phyloP scores from a whole-genome alignment of 306 rosid genomes.

The Fragaria iinumae region DNA sequence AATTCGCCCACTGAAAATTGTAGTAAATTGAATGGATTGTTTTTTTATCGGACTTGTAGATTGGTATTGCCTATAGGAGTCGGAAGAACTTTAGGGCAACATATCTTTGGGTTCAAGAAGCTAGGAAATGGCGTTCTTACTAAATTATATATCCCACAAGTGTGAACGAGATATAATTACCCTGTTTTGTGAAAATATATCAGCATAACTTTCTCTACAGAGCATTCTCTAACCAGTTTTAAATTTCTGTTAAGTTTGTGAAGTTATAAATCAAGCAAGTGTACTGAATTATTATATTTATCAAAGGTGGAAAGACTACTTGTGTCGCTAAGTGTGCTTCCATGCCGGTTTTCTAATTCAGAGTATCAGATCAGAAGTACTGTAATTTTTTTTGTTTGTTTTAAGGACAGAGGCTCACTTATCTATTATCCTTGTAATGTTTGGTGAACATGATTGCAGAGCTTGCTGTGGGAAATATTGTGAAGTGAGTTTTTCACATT shows the following conservation, averaged over 20 bases:
- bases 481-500: constrained; percentile 89
- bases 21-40: not conserved
- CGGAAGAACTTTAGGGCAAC: not conserved
- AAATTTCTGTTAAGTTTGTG: not conserved
- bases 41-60: not conserved
- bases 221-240: not conserved
- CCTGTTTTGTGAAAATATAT: not conserved
- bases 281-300: not conserved
- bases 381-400: not conserved
- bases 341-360: not conserved
- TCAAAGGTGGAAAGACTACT: not conserved
- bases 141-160: not conserved
- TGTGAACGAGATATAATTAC: not conserved
- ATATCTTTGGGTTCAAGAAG: not conserved
- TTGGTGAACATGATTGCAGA: constrained; percentile 51
- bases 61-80: not conserved
- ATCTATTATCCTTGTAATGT: constrained; percentile 17
- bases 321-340: too few species aligned
- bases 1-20: not conserved
- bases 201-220: not conserved
- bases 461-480: constrained; percentile 92
- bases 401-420: constrained; percentile 13
- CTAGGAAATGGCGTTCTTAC: not conserved
- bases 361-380: not conserved
- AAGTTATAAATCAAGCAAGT: not conserved